These are phyloP conservation scores for Colletotrichum agaves DNA, from an alignment of 2,329 filamentous ascomycete genomes.

Conservation along the genomic window DNA sequence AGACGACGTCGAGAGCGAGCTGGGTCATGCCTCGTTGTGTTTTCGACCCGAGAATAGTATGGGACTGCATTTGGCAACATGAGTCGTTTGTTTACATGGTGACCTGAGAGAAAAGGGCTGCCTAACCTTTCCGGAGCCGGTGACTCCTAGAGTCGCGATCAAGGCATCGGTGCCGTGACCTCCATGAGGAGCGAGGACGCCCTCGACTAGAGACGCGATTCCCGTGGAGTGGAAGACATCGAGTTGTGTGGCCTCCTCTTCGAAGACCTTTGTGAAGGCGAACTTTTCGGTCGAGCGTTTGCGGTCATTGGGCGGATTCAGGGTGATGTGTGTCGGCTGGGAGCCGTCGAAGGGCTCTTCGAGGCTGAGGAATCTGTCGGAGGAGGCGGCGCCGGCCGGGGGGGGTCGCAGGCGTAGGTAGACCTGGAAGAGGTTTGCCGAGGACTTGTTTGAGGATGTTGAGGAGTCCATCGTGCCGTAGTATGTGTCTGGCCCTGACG, in stretches of 20 bases:
- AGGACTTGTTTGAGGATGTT: constrained; percentile 31
- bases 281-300: constrained; percentile 93
- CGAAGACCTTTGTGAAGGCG: constrained; percentile 92
- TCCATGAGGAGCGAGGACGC: constrained; percentile 78
- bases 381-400: constrained; percentile 52
- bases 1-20: constrained; percentile 89
- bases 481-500: too few relatives aligned
- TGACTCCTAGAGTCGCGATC: constrained; percentile 91
- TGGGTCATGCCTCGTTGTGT: constrained; percentile 91
- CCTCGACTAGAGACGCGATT: constrained; percentile 79
- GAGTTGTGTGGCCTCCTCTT: constrained; percentile 84
- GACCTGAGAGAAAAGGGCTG: constrained; percentile 6
- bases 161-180: constrained; percentile 88
- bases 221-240: constrained; percentile 87
- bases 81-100: neutral
- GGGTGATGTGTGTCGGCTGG: constrained; percentile 74
- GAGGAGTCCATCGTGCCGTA: constrained; percentile 29
- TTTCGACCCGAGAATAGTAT: constrained; percentile 92
- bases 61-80: constrained; percentile 69
- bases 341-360: constrained; percentile 64
- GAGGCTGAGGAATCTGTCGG: constrained; percentile 82
- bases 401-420: constrained; percentile 86
- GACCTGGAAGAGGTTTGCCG: constrained; percentile 81
- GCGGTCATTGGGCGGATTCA: constrained; percentile 85
- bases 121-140: constrained; percentile 90